Evolutionary conservation across 495 filamentous ascomycete species (phyloP).

Genomic region (Hyphodiscus hymeniophilus): DNA sequence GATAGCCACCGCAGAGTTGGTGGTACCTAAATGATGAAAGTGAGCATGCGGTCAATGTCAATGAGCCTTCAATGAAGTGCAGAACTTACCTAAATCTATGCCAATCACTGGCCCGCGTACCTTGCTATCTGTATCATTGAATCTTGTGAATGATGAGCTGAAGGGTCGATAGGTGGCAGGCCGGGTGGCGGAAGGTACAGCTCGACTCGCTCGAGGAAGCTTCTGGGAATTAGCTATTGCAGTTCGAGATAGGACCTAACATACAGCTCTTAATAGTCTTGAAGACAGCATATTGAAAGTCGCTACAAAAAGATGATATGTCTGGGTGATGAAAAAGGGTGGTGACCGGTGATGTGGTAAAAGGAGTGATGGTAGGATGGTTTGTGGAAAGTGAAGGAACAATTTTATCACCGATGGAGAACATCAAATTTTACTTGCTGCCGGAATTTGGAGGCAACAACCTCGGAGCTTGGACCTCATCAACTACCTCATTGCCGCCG

Average conservation of each 20-base stretch:
- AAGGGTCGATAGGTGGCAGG: slow-evolving; percentile 48
- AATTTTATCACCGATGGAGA: slow-evolving; percentile 4
- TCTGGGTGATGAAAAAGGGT: slow-evolving; percentile 30
- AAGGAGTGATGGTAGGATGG: too few species aligned
- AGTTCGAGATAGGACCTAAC: slow-evolving; percentile 12
- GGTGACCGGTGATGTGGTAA: too few species aligned
- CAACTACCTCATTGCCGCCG: background rate
- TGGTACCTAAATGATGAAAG: slow-evolving; percentile 57
- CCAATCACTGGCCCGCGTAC: slow-evolving; percentile 95
- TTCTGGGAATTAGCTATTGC: slow-evolving; percentile 30
- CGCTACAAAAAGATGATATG: slow-evolving; percentile 18
- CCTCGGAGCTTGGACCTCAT: background rate
- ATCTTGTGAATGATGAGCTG: slow-evolving; percentile 50
- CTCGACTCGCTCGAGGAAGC: slow-evolving; percentile 66
- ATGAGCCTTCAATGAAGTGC: slow-evolving; percentile 1
- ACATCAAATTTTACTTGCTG: background rate
- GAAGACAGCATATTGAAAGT: slow-evolving; percentile 45
- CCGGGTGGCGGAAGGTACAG: slow-evolving; percentile 48
- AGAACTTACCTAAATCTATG: slow-evolving; percentile 87
- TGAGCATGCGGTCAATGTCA: slow-evolving; percentile 15
- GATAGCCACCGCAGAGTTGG: slow-evolving; percentile 94
- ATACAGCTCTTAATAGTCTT: slow-evolving; percentile 40
- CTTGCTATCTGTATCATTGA: slow-evolving; percentile 81
- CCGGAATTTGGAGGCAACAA: too few species aligned
- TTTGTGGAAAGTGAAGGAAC: slow-evolving; percentile 26